Base-by-base conservation (phyloP, 768 basidiomycete species). In the Mycena rebaudengoi region DNA sequence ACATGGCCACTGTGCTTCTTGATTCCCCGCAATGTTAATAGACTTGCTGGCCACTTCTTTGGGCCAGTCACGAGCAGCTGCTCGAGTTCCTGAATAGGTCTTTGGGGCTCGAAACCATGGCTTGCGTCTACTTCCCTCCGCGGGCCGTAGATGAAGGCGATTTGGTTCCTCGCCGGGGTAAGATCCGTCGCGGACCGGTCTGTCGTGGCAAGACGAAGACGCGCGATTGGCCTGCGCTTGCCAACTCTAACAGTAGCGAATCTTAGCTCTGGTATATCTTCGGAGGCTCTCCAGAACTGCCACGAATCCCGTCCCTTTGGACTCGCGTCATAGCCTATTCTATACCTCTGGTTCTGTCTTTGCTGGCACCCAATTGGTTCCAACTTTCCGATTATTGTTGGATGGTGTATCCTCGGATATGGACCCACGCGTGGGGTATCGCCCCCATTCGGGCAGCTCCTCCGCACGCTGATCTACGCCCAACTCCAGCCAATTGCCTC, bases 361-460 rank as follows among this genome's bases (percentile, higher is more conserved):
- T n/a, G n/a, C n/a, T n/a, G n/a, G n/a, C n/a, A 30, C 18, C 18
- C 51, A 37, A 45, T n/a, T 49, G 14, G 29, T 13, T 30, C 20
- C 23, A 4, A 26, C 1, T n/a, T 6, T 26, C 29, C 32, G 20
- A 39, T 40, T 44, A 16, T 55, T 40, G 28, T 29, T 54, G 39
- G 32, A 39, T 64, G 62, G 62, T 39, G 46, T 29, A 64, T 57
- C 50, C 29, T 64, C 62, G 62, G 62, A 56, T 25, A 57, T 43
- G 28, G n/a, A 40, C 16, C 29, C n/a, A 41, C 43, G 33, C 41
- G 37, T 21, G n/a, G n/a, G 4, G 2, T 41, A 23, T 1, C 5
- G n/a, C n/a, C 21, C 26, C 40, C 20, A 10, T 28, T 29, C 30
- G 30, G 32, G 18, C 23, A 28, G 23, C 49, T 50, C 49, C 13